Evolutionary conservation across 2,329 filamentous ascomycete species (phyloP).

Genomic region (Beauveria rudraprayagi): DNA sequence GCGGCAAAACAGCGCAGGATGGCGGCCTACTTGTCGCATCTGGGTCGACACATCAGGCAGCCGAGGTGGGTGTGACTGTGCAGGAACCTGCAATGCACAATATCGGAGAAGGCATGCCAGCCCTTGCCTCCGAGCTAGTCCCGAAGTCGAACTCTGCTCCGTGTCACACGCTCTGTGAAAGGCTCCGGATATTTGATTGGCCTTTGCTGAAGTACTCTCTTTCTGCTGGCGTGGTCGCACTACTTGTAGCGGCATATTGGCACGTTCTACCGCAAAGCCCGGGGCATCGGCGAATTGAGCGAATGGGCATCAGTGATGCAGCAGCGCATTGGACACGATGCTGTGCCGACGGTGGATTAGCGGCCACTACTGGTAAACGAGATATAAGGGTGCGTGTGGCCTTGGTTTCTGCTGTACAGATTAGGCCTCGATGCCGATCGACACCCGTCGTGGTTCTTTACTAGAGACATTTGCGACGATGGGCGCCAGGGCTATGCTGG

Average conservation of each 20-base stretch:
- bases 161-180: neutral
- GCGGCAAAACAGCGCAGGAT: neutral
- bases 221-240: neutral
- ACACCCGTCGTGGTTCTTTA: neutral
- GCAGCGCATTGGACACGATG: too few species aligned
- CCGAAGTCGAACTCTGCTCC: neutral
- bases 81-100: constrained; percentile 2
- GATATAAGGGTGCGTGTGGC: neutral
- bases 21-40: neutral
- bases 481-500: neutral
- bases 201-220: neutral
- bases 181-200: neutral
- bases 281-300: neutral
- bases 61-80: neutral
- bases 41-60: constrained; percentile 1
- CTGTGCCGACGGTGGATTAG: neutral
- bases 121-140: constrained; percentile 4
- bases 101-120: constrained; percentile 2
- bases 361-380: neutral
- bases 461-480: neutral
- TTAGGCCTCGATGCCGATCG: neutral
- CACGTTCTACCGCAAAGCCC: neutral
- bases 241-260: neutral
- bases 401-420: neutral
- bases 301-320: neutral